A percentile compares a stretch with the other conserved stretches of the same genome.
Conservation (phyloP, 352 stramenopile species). For the Discostella stelligera region DNA sequence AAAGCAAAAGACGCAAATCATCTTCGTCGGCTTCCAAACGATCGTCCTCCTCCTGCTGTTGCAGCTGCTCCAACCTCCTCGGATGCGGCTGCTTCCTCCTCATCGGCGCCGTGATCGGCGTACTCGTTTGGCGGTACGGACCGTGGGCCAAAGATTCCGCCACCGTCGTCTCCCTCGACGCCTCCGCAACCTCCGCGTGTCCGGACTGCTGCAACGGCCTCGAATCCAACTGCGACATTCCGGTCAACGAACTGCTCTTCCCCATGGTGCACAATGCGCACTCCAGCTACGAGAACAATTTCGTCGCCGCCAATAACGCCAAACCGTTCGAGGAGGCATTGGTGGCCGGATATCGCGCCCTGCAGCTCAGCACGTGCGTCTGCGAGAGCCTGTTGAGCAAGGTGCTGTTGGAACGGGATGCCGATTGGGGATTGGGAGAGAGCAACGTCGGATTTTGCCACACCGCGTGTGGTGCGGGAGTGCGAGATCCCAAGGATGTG, state of each 20-base stretch:
- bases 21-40: not conserved
- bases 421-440: not conserved
- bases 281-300: constrained; percentile 48
- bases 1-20: not conserved
- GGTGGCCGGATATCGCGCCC: constrained; percentile 44
- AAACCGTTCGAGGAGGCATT: constrained; percentile 39
- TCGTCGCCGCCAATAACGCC: constrained; percentile 60
- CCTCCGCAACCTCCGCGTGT: constrained; percentile 9
- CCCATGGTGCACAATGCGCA: constrained; percentile 65
- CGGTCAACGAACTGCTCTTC: constrained; percentile 58
- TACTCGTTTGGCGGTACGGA: constrained; percentile 21
- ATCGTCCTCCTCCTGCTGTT: constrained; percentile 1
- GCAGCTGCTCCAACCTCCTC: constrained; percentile 1
- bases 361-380: constrained; percentile 58
- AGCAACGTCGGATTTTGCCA: constrained; percentile 53
- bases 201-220: constrained; percentile 65
- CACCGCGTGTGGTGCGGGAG: constrained; percentile 47
- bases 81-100: not conserved
- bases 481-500: constrained; percentile 43
- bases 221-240: constrained; percentile 51
- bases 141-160: constrained; percentile 16
- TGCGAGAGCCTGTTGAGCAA: constrained; percentile 5
- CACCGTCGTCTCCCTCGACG: constrained; percentile 1
- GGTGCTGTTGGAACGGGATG: not conserved
- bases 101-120: not conserved